Evolutionary conservation across 2,329 filamentous ascomycete species (phyloP).

Genomic region (Alternaria angustiovoidea): DNA sequence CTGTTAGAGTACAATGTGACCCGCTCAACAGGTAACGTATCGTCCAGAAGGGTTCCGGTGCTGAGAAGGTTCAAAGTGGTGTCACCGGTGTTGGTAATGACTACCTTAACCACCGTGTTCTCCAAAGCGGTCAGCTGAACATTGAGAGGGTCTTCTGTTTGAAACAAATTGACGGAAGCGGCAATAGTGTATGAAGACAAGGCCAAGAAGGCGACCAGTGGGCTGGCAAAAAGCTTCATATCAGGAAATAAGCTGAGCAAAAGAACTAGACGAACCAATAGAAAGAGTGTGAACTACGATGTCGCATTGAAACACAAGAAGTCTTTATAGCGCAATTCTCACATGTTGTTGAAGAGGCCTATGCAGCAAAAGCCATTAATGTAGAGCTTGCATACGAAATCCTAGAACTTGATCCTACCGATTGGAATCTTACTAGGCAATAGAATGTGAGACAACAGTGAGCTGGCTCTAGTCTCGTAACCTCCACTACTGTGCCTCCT

Average conservation of each 20-base stretch:
- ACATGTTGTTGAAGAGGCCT: not conserved
- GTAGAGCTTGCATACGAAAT: not conserved
- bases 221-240: not conserved
- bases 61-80: slow-evolving; percentile 62
- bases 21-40: slow-evolving; percentile 61
- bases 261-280: not conserved
- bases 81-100: slow-evolving; percentile 63
- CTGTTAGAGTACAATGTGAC: slow-evolving; percentile 61
- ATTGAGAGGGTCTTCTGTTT: slow-evolving; percentile 21
- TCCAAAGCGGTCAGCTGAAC: slow-evolving; percentile 57
- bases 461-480: too few species aligned
- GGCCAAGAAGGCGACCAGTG: not conserved
- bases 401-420: rapidly evolving
- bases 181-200: not conserved
- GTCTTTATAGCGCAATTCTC: not conserved
- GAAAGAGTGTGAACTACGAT: not conserved
- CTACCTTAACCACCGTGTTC: slow-evolving; percentile 64
- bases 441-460: too few species aligned
- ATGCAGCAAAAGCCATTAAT: not conserved
- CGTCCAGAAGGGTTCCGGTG: slow-evolving; percentile 63
- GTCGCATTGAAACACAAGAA: not conserved
- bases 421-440: rapidly evolving
- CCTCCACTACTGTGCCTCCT: too few species aligned
- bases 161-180: not conserved
- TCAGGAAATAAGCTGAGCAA: not conserved